Evolutionary conservation across 805 yeast species (phyloP).

Genomic region (Candida pseudoglaebosa): DNA sequence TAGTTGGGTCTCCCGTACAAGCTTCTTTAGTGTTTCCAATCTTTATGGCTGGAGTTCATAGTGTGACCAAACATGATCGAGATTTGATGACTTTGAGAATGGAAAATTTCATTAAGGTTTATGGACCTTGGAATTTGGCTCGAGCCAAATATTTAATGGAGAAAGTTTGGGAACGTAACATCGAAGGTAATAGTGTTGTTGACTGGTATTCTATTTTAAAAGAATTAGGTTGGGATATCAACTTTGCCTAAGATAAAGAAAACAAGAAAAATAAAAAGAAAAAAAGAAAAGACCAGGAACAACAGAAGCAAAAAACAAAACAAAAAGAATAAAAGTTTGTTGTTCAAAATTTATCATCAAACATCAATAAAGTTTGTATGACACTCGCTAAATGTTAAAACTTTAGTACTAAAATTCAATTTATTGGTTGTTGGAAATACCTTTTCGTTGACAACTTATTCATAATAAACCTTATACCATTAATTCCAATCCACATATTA

Average conservation of each 20-base stretch:
- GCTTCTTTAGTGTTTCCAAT: constrained; percentile 72
- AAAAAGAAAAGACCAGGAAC: too few relatives aligned
- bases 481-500: too few relatives aligned
- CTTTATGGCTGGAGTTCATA: constrained; percentile 72
- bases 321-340: too few relatives aligned
- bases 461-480: too few relatives aligned
- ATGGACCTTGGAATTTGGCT: constrained; percentile 60
- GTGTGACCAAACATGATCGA: constrained; percentile 51
- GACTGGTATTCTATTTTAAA: constrained; percentile 73
- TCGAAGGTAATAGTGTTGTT: constrained; percentile 54
- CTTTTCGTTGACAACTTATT: too few relatives aligned
- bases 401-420: too few relatives aligned
- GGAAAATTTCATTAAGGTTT: constrained; percentile 54
- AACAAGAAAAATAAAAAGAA: not conserved
- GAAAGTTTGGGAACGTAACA: constrained; percentile 46
- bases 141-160: constrained; percentile 43
- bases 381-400: too few relatives aligned
- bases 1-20: constrained; percentile 65
- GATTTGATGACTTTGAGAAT: constrained; percentile 49
- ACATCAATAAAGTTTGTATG: too few relatives aligned
- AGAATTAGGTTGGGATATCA: constrained; percentile 70
- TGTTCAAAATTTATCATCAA: too few relatives aligned
- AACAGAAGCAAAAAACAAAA: too few relatives aligned
- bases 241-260: constrained; percentile 51
- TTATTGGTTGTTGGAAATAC: too few relatives aligned